A percentile compares a stretch with the other conserved stretches of the same genome.
phyloP scores from a whole-genome alignment of 2,329 filamentous ascomycete genomes.

The Capronia epimyces region DNA sequence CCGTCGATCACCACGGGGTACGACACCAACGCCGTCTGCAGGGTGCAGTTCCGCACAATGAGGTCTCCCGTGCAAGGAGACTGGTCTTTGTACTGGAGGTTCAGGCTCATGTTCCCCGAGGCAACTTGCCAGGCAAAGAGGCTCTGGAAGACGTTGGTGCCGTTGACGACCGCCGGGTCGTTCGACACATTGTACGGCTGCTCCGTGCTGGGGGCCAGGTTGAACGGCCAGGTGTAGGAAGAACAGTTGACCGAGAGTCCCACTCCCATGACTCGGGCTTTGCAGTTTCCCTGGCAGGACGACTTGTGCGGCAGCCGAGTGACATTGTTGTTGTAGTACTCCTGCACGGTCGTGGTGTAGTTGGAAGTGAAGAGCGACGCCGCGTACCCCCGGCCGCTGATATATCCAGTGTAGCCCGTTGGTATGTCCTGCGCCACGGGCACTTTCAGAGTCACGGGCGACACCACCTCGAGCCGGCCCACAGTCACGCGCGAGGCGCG shows the following conservation, averaged over 20 bases:
- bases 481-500: constrained; percentile 14
- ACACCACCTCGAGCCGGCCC: background rate
- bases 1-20: constrained; percentile 20
- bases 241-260: constrained; percentile 20
- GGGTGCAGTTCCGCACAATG: constrained; percentile 14
- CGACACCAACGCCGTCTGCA: constrained; percentile 11
- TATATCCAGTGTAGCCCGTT: constrained; percentile 4
- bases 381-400: constrained; percentile 4
- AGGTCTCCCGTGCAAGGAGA: constrained; percentile 15
- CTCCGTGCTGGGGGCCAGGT: background rate
- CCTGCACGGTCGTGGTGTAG: background rate
- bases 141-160: too few relatives aligned
- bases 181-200: too few relatives aligned
- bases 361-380: background rate
- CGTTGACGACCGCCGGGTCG: too few relatives aligned
- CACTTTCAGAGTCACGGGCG: background rate
- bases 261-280: constrained; percentile 7
- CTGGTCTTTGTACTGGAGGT: constrained; percentile 9
- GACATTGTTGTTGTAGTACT: background rate
- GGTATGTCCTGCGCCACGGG: constrained; percentile 1
- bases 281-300: background rate
- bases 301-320: background rate
- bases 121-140: background rate
- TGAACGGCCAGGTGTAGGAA: background rate
- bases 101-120: constrained; percentile 5